Evolutionary conservation across 352 stramenopile genomes (phyloP).

Genomic region (Labyrinthula sp.): DNA sequence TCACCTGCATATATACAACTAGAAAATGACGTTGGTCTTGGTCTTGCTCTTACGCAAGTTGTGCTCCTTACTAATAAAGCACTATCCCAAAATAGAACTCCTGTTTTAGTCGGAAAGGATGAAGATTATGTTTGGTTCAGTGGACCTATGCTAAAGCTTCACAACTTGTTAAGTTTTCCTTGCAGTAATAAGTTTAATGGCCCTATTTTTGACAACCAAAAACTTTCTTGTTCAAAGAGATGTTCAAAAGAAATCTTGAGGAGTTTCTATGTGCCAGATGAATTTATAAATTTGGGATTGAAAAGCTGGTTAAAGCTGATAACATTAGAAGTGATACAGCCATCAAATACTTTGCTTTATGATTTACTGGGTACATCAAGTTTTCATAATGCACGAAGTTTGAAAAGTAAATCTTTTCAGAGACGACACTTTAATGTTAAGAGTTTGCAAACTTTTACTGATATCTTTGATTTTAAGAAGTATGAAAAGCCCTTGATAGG

Average conservation of each 20-base stretch:
- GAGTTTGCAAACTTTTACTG: too few relatives aligned
- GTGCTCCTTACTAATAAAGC: slow-evolving; percentile 4
- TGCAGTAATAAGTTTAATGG: slow-evolving; percentile 1
- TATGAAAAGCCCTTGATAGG: neutral
- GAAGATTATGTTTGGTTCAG: slow-evolving; percentile 11
- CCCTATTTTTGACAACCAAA: neutral
- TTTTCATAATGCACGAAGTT: too few relatives aligned
- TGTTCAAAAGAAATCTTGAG: too few relatives aligned
- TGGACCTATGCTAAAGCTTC: neutral
- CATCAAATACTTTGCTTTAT: neutral
- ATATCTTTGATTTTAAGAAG: slow-evolving; percentile 3
- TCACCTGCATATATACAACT: slow-evolving; percentile 7
- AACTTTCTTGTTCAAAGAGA: too few relatives aligned
- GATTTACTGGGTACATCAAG: too few relatives aligned
- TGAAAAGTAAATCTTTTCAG: too few relatives aligned
- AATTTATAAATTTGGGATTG: slow-evolving; percentile 2
- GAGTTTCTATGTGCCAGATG: too few relatives aligned
- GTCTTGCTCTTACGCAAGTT: slow-evolving; percentile 1
- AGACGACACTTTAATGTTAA: too few relatives aligned
- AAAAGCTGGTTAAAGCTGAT: slow-evolving; percentile 11
- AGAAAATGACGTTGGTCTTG: slow-evolving; percentile 5
- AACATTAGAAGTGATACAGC: neutral
- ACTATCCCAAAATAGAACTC: neutral
- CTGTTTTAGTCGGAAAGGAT: slow-evolving; percentile 2
- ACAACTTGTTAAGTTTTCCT: slow-evolving; percentile 2